Base-by-base conservation (phyloP, 1,284 basidiomycete species). In the Athelia sp. region DNA sequence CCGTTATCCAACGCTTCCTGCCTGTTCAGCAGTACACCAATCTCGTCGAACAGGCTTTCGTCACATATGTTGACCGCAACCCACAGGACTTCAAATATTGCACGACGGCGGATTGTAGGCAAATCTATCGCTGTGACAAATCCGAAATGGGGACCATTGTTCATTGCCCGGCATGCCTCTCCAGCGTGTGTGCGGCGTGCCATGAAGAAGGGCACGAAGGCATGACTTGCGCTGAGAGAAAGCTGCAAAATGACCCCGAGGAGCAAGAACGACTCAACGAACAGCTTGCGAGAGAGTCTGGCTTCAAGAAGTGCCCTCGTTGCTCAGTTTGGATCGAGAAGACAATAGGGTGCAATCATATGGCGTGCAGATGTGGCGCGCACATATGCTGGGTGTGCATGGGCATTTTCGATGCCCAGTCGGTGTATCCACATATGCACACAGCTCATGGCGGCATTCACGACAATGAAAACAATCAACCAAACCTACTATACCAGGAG, bases 81-180 rank as follows among this genome's bases (percentile, higher is more conserved):
- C 69, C 75, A 0, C 64, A 70, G 45, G 66, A 72, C 31, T 72
- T 75, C 60, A 73, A 70, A 47, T 77, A 76, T 50, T 83, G 81
- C 62, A 72, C 67, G 36, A 83, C 79, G 0, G 73, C 80, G 0
- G 80, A 79, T 51, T 83, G 81, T 52, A 69, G 59, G 4, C 79
- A 81, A 56, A 69, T 82, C 1, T 82, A 81, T 59, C 70, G 73
- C 19, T 64, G 58, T 35, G 56, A 60, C n/a, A 49, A 6, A 21
- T 40, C 36, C n/a, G n/a, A 40, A 4, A 40, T n/a, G 6, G 15
- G 8, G 9, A 8, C 19, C n/a, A n/a, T 40, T n/a, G 9, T 40
- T 40, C 19, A 40, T 40, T 40, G 36, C 15, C 36, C 36, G n/a
- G 6, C 36, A n/a, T 40, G 36, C 36, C 36, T 40, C 9, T 40